These are phyloP conservation scores for Heterobasidion occidentale DNA, from an alignment of 1,284 basidiomycete species.

Conservation along the genomic window DNA sequence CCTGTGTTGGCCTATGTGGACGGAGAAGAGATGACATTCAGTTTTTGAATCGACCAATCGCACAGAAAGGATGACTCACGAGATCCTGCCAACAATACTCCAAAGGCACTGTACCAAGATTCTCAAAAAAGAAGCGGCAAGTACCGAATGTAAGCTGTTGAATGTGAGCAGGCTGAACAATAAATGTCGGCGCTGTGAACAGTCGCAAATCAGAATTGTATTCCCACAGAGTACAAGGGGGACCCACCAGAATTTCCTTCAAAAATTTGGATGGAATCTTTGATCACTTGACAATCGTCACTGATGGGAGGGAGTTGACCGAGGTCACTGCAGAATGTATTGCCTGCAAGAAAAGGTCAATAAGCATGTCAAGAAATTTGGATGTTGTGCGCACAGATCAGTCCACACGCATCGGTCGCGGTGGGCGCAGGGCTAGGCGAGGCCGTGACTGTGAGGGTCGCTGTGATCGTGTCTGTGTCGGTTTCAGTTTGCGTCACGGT, in stretches of 20 bases:
- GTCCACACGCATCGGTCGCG: conserved; percentile 14
- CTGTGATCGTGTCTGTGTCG: neutral
- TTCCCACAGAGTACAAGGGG: neutral
- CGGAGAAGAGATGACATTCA: neutral
- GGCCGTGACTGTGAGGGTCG: neutral
- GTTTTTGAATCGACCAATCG: neutral
- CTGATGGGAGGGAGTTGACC: conserved; percentile 18
- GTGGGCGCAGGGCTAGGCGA: neutral
- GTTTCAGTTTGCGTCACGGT: neutral
- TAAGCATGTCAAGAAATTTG: neutral
- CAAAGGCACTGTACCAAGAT: conserved; percentile 12
- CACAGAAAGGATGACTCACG: neutral
- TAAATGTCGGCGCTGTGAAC: conserved; percentile 16
- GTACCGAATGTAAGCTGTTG: conserved; percentile 21
- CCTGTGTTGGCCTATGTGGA: conserved; percentile 12
- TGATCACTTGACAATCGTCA: conserved; percentile 18
- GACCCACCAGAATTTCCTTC: conserved; percentile 13
- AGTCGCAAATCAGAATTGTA: neutral
- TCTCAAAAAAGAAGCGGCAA: conserved; percentile 21
- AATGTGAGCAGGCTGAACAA: conserved; percentile 15
- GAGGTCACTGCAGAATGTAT: conserved; percentile 12
- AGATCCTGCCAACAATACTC: conserved; percentile 17
- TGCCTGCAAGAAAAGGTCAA: conserved; percentile 8
- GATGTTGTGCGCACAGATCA: conserved; percentile 12
- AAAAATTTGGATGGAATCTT: conserved; percentile 18